phyloP scores from a whole-genome alignment of 345 rosid species.

The Gossypium rotundifolium region DNA sequence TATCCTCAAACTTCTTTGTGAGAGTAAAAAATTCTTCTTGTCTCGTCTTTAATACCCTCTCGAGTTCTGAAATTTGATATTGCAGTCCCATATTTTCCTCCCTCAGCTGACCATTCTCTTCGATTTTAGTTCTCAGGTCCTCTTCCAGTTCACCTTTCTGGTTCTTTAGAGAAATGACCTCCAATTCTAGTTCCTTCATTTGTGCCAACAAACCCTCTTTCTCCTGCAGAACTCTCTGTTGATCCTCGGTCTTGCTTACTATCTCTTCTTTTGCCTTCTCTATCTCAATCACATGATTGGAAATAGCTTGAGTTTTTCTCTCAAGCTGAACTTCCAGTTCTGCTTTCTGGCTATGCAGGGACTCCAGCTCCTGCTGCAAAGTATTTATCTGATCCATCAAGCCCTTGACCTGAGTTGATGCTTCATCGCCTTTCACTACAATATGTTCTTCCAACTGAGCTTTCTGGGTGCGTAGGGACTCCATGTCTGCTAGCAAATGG shows the following conservation, averaged over 20 bases:
- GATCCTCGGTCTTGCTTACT: constrained; percentile 28
- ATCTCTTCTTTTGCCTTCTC: constrained; percentile 35
- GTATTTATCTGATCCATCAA: constrained; percentile 42
- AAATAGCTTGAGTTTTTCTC: constrained; percentile 41
- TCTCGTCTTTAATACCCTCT: background rate
- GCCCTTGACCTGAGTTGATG: constrained; percentile 35
- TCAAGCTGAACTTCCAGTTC: constrained; percentile 50
- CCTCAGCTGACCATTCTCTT: constrained; percentile 31
- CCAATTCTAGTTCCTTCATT: constrained; percentile 29
- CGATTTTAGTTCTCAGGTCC: constrained; percentile 27
- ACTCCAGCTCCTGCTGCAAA: constrained; percentile 46
- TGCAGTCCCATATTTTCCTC: constrained; percentile 19
- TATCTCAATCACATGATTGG: constrained; percentile 37
- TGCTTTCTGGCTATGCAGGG: constrained; percentile 44
- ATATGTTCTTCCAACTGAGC: constrained; percentile 60
- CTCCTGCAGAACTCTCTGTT: constrained; percentile 36
- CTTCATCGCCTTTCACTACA: constrained; percentile 41
- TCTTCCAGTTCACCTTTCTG: constrained; percentile 47
- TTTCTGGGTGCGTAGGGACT: constrained; percentile 40
- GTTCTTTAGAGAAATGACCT: constrained; percentile 34
- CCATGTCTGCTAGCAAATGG: constrained; percentile 34
- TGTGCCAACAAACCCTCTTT: constrained; percentile 34
- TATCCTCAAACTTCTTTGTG: background rate
- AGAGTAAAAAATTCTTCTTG: background rate
- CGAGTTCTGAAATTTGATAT: background rate